Conservation (phyloP, 192 early-diverging fungal genomes). For the Dispira parvispora region DNA sequence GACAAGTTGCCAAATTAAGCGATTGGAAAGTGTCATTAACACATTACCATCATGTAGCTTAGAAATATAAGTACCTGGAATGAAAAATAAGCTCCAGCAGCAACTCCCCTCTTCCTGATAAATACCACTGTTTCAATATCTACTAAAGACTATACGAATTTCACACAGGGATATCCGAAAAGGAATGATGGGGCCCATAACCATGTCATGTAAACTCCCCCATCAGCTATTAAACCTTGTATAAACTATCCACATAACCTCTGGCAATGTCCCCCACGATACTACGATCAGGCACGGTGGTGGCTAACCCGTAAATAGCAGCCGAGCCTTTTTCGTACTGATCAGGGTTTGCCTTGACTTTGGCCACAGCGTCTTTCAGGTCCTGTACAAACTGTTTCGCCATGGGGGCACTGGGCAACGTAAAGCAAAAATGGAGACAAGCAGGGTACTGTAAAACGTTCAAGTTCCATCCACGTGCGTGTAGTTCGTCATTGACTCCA, state of each 20-base stretch:
- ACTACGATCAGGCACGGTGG: constrained; percentile 66
- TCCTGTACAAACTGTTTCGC: constrained; percentile 61
- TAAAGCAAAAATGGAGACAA: constrained; percentile 81
- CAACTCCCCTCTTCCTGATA: no score
- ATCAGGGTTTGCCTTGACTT: constrained; percentile 46
- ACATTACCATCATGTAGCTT: no score
- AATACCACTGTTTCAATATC: no score
- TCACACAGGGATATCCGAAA: no score
- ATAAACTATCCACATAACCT: constrained; percentile 78
- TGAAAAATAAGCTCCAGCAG: no score
- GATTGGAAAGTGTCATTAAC: no score
- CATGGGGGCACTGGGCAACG: constrained; percentile 53
- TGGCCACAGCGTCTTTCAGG: constrained; percentile 52
- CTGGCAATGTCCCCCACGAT: constrained; percentile 74
- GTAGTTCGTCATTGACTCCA: constrained; percentile 68
- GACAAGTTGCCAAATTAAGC: no score
- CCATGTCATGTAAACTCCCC: no score
- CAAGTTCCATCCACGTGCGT: constrained; percentile 67
- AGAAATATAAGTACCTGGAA: no score
- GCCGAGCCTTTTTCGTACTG: constrained; percentile 56
- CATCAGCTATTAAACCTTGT: constrained; percentile 33
- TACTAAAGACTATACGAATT: no score
- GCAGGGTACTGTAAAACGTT: constrained; percentile 78
- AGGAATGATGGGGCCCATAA: no score
- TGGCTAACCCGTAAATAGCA: constrained; percentile 86